Base-by-base conservation (phyloP, 441 rosid species). In the Adansonia gregorii region DNA sequence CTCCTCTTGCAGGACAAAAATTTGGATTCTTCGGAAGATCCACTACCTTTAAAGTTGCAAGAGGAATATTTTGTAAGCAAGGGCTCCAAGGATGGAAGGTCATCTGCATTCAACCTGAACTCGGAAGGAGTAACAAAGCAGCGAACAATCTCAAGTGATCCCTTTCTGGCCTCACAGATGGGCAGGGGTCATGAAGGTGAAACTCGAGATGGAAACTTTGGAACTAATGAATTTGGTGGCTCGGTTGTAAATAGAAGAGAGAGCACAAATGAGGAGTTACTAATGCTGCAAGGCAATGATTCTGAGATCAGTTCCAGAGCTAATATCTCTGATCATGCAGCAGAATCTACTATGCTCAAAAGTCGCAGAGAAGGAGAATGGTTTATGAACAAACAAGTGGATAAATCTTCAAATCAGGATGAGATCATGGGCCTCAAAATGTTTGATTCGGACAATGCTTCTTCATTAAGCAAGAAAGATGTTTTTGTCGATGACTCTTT, bases 401-500 rank as follows among this genome's bases (percentile, higher is more conserved):
- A 80, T 64, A 81, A 63, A 59, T 83, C 78, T 2, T 85, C 64
- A 24, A 82, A 83, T 72, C 84, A 67, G 76, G 86, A 77, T 77
- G 84, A 64, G 68, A 88, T 85, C 73, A 72, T 69, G 67, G 86
- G 86, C 60, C 83, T 79, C 60, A 88, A 83, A 76, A 78, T 83
- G 77, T 89, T 90, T 76, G 86, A 79, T 56, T 87, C 87, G 56
- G 87, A 82, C 71, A 82, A 81, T 80, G 79, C 80, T 80, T 80
- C 86, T n/a, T 70, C 83, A 58, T 52, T 87, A 55, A 88, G 74
- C 52, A 90, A 84, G 74, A 89, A 87, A 61, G 92, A 88, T 70
- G 86, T 82, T 76, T 74, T 84, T 64, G 83, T 79, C 10, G 97
- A 95, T 84, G 98, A 95, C 85, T 95, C 99, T 20, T 90, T 94